phyloP scores from a whole-genome alignment of 345 rosid genomes.

The Arabidopsis thaliana region DNA sequence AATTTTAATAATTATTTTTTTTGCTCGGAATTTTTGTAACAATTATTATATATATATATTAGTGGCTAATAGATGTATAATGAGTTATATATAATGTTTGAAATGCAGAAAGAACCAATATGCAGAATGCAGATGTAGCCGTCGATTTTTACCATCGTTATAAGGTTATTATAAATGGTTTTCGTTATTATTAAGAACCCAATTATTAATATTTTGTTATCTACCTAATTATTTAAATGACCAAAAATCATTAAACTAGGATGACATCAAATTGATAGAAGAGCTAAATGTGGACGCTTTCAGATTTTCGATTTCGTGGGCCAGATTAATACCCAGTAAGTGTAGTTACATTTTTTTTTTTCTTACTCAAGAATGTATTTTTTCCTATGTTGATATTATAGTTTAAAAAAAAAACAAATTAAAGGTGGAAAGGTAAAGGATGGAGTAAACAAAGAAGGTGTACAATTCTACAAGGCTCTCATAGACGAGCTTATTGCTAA shows the following conservation, averaged over 20 bases:
- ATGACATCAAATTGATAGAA: conserved; percentile 56
- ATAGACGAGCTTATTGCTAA: conserved; percentile 52
- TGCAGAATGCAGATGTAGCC: conserved; percentile 53
- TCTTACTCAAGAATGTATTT: background rate
- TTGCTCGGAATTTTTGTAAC: too few species aligned
- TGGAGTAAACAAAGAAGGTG: conserved; percentile 54
- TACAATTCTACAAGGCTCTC: conserved; percentile 48
- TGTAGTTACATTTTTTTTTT: background rate
- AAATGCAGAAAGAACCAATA: conserved; percentile 50
- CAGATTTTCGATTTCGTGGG: conserved; percentile 62
- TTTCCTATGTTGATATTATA: background rate
- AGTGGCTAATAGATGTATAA: background rate
- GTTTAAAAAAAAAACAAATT: too few species aligned
- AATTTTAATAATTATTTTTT: background rate
- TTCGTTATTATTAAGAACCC: background rate
- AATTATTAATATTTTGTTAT: background rate
- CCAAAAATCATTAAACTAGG: conserved; percentile 40
- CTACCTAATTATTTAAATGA: background rate
- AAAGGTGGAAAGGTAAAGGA: conserved; percentile 42
- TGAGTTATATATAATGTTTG: background rate
- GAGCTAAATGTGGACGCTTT: conserved; percentile 57
- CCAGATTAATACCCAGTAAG: conserved; percentile 53
- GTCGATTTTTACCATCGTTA: conserved; percentile 52
- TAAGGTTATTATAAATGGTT: conserved; percentile 44
- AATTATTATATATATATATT: background rate